These are phyloP conservation scores for Boletus tomentosulus DNA, from an alignment of 768 basidiomycete species.

Conservation along the genomic window DNA sequence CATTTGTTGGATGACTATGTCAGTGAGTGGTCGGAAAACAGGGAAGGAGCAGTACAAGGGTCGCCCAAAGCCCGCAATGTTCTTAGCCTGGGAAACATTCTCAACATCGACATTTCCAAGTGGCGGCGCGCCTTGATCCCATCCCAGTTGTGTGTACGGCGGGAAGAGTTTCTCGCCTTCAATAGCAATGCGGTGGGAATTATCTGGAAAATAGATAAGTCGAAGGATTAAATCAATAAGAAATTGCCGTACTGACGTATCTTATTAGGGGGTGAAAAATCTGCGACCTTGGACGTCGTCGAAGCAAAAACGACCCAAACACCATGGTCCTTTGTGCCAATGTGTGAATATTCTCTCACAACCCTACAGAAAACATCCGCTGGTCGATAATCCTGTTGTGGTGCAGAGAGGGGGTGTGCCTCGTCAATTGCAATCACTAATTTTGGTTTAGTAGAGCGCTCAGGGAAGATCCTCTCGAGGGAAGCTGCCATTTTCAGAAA, in stretches of 20 bases:
- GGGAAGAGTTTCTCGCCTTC: not conserved
- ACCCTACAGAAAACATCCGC: conserved; percentile 7
- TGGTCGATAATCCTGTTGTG: not conserved
- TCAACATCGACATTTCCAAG: not conserved
- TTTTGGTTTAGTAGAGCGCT: not conserved
- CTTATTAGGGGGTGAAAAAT: conserved; percentile 5
- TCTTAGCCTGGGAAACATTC: not conserved
- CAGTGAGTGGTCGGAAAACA: not conserved
- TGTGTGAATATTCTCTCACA: conserved; percentile 6
- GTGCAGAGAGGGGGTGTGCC: conserved; percentile 3
- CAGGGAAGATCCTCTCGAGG: not conserved
- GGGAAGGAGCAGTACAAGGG: not conserved
- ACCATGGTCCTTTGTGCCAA: not conserved
- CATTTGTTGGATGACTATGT: not conserved
- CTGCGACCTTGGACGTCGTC: conserved; percentile 6
- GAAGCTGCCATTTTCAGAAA: not conserved
- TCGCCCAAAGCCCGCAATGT: not conserved
- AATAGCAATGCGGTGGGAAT: not conserved
- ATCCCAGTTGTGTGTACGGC: conserved; percentile 10
- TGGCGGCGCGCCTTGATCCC: conserved; percentile 10
- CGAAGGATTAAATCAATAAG: not conserved
- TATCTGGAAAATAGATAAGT: not conserved
- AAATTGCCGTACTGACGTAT: not conserved
- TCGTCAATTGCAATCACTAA: conserved; percentile 18
- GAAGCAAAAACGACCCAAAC: conserved; percentile 19